These are phyloP conservation scores for Claviceps capensis DNA, from an alignment of 2,329 filamentous ascomycete genomes.

Conservation along the genomic window DNA sequence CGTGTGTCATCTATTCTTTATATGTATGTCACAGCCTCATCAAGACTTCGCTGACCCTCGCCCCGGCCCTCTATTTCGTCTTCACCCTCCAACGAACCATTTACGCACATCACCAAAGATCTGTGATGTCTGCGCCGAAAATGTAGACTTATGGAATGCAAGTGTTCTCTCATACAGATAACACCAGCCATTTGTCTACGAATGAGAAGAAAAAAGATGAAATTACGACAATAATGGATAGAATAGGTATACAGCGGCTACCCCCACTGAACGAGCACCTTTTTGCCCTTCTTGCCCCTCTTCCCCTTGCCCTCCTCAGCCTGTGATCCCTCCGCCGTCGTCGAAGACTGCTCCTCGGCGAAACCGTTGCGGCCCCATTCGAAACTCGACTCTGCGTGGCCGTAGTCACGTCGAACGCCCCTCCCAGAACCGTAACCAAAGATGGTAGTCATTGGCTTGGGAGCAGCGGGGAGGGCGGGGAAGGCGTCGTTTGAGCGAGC, in stretches of 20 bases:
- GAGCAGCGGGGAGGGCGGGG: constrained; percentile 66
- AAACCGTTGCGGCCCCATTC: constrained; percentile 30
- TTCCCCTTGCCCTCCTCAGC: constrained; percentile 29
- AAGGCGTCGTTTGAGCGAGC: constrained; percentile 48
- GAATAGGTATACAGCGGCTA: constrained; percentile 13
- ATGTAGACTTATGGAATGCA: no score
- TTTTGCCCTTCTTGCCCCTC: constrained; percentile 46
- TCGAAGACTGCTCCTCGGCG: constrained; percentile 3
- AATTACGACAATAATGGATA: no score
- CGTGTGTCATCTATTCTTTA: no score
- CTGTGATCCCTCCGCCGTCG: constrained; percentile 12
- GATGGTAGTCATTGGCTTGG: constrained; percentile 51
- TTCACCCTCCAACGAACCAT: no score
- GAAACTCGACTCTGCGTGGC: constrained; percentile 35
- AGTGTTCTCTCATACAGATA: no score
- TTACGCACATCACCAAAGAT: no score
- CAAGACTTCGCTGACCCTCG: no score
- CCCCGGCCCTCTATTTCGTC: no score
- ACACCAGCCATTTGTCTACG: no score
- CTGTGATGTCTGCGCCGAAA: no score
- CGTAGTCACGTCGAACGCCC: constrained; percentile 40
- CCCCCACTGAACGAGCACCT: constrained; percentile 49
- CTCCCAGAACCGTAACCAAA: constrained; percentile 44
- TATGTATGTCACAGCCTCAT: no score
- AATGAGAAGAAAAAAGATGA: no score